phyloP scores from a whole-genome alignment of 345 rosid genomes.

The Anastatica hierochuntica region DNA sequence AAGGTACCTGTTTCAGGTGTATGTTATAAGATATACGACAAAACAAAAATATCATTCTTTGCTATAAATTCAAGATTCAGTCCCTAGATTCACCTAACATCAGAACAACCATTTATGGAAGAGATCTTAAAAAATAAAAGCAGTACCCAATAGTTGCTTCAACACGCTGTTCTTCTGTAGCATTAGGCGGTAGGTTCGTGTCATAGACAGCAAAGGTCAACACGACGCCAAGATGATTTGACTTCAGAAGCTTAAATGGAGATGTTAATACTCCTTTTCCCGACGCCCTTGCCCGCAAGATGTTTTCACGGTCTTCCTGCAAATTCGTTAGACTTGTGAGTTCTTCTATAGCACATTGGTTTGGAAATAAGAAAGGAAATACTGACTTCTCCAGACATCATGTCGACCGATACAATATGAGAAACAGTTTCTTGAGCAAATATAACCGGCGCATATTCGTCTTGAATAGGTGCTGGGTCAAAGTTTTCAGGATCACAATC shows the following conservation, averaged over 20 bases:
- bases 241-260: constrained; percentile 89
- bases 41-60: not conserved
- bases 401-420: constrained; percentile 79
- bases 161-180: constrained; percentile 63
- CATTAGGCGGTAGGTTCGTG: constrained; percentile 47
- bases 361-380: not conserved
- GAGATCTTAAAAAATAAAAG: too few species aligned
- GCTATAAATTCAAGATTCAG: too few species aligned
- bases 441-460: constrained; percentile 96
- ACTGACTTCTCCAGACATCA: constrained; percentile 95
- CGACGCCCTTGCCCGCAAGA: constrained; percentile 82
- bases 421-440: constrained; percentile 95
- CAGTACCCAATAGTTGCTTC: constrained; percentile 79
- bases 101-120: too few species aligned
- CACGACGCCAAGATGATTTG: constrained; percentile 85
- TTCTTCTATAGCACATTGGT: not conserved
- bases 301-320: constrained; percentile 91
- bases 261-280: constrained; percentile 95
- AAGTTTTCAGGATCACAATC: constrained; percentile 71
- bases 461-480: constrained; percentile 86
- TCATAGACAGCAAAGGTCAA: constrained; percentile 89
- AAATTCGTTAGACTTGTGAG: not conserved
- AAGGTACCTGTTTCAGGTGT: constrained; percentile 45
- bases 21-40: too few species aligned
- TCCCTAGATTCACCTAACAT: too few species aligned